phyloP scores from a whole-genome alignment of 768 basidiomycete genomes.

The Tricholoma furcatifolium region DNA sequence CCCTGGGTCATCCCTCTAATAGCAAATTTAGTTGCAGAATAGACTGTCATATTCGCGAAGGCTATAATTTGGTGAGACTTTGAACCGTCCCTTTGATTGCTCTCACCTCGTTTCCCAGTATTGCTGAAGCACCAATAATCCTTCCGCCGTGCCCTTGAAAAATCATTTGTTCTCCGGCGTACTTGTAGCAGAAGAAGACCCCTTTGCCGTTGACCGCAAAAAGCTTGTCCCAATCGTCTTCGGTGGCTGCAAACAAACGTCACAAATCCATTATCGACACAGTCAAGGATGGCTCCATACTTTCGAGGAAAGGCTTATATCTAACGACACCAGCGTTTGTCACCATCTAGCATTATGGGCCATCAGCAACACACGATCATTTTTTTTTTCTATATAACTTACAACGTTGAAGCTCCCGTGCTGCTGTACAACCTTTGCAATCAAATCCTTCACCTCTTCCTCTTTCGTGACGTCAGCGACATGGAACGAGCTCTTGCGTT shows the following conservation, averaged over 20 bases:
- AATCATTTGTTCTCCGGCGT: constrained; percentile 66
- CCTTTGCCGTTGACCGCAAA: constrained; percentile 46
- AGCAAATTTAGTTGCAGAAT: constrained; percentile 38
- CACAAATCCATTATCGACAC: too few relatives aligned
- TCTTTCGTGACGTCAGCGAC: constrained; percentile 21
- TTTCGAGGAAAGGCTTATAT: constrained; percentile 19
- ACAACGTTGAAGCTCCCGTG: constrained; percentile 32
- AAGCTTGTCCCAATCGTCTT: not conserved
- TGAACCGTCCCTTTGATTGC: not conserved
- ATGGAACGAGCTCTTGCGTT: constrained; percentile 16
- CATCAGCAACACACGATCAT: not conserved
- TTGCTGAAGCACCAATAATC: constrained; percentile 48
- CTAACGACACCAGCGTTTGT: constrained; percentile 29
- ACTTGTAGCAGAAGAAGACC: constrained; percentile 60
- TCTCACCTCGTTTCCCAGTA: constrained; percentile 27
- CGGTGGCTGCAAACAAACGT: too few relatives aligned
- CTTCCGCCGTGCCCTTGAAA: constrained; percentile 49
- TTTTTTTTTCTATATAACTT: constrained; percentile 5
- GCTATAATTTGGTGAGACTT: not conserved
- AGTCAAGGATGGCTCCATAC: constrained; percentile 3
- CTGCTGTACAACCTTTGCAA: constrained; percentile 14
- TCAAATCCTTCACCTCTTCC: constrained; percentile 20
- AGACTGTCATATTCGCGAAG: constrained; percentile 17
- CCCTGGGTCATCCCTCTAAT: constrained; percentile 38
- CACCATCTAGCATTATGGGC: constrained; percentile 28